Percentiles rank a stretch among this genome's conserved stretches.
phyloP scores from a whole-genome alignment of 2,329 filamentous ascomycete species.

The Didymella pinodella region DNA sequence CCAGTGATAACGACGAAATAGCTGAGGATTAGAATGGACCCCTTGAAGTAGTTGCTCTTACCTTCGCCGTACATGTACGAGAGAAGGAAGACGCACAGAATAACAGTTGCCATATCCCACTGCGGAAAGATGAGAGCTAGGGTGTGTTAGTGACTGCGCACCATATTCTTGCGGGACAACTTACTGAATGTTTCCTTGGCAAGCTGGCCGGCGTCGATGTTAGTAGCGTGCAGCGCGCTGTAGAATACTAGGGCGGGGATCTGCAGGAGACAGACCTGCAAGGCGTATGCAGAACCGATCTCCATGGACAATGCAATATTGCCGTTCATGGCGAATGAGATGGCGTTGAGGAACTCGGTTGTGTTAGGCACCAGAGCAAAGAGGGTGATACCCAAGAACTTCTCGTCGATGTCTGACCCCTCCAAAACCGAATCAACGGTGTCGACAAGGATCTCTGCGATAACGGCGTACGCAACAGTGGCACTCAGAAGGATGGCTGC shows the following conservation, averaged over 20 bases:
- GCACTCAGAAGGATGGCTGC: constrained; percentile 86
- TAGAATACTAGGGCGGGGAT: constrained; percentile 93
- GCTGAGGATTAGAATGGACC: constrained; percentile 89
- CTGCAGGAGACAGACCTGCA: constrained; percentile 94
- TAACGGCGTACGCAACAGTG: constrained; percentile 92
- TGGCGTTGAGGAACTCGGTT: constrained; percentile 98
- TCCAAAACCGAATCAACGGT: constrained; percentile 96
- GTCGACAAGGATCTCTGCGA: constrained; percentile 95
- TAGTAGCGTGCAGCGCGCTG: constrained; percentile 75
- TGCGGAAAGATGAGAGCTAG: constrained; percentile 89
- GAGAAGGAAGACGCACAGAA: constrained; percentile 92
- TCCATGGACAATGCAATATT: constrained; percentile 99
- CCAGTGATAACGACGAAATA: constrained; percentile 92
- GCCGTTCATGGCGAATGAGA: constrained; percentile 99
- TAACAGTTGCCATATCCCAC: constrained; percentile 98
- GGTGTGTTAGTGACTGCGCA: constrained; percentile 20
- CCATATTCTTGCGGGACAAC: constrained; percentile 22
- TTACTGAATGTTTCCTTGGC: constrained; percentile 72
- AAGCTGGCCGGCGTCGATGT: constrained; percentile 63
- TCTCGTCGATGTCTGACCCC: constrained; percentile 91
- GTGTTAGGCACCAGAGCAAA: constrained; percentile 98
- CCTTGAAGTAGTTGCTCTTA: constrained; percentile 99
- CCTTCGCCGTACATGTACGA: constrained; percentile 98
- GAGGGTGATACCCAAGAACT: constrained; percentile 94
- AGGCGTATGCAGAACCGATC: constrained; percentile 94